These are phyloP conservation scores for Plasmodiophora brassicae DNA, from an alignment of 208 protist species.

Conservation along the genomic window DNA sequence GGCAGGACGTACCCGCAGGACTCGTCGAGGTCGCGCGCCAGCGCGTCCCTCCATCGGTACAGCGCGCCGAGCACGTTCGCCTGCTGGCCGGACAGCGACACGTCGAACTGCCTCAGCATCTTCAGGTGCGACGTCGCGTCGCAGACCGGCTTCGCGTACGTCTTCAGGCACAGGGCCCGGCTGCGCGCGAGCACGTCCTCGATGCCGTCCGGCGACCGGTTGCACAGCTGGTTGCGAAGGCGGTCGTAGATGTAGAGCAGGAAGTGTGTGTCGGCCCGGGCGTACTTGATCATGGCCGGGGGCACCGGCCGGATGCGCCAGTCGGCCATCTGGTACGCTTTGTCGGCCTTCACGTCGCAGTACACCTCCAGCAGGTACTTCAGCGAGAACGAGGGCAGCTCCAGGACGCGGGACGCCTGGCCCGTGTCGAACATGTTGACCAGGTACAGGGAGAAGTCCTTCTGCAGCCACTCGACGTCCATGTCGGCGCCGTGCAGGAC, in stretches of 20 bases:
- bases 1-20: background rate
- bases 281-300: conserved; percentile 49
- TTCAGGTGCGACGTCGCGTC: background rate
- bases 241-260: conserved; percentile 54
- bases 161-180: conserved; percentile 10
- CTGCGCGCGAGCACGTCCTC: background rate
- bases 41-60: background rate
- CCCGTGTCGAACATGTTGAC: conserved; percentile 59
- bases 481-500: conserved; percentile 51
- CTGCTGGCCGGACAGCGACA: background rate
- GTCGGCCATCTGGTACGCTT: conserved; percentile 50
- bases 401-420: conserved; percentile 40
- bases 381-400: conserved; percentile 36
- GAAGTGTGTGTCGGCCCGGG: conserved; percentile 50
- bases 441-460: conserved; percentile 52
- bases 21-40: background rate
- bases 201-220: background rate
- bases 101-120: background rate
- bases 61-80: background rate
- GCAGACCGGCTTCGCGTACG: conserved; percentile 8
- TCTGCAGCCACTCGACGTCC: conserved; percentile 53
- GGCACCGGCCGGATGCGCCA: conserved; percentile 49
- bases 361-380: conserved; percentile 42
- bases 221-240: background rate
- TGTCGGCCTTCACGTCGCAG: conserved; percentile 44